Percentiles rank a stretch among this genome's conserved stretches.
phyloP scores from a whole-genome alignment of 257 asterid genomes.

The Gentiana macrophylla region DNA sequence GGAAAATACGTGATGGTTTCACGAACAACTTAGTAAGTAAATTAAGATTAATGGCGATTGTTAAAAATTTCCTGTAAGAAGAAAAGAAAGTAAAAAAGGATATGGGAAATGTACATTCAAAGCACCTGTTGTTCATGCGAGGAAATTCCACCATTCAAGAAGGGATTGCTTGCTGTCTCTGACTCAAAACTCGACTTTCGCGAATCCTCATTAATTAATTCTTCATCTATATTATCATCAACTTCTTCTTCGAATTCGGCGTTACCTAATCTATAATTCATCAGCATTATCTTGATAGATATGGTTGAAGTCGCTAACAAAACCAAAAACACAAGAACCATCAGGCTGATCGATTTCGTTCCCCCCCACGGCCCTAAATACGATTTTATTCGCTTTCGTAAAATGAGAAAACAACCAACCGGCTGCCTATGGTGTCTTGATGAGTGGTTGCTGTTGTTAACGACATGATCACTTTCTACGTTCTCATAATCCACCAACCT shows the following conservation, averaged over 20 bases:
- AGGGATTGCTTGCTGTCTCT: neutral
- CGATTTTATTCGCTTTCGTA: conserved; percentile 5
- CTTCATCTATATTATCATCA: conserved; percentile 1
- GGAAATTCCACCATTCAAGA: neutral
- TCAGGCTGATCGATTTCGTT: conserved; percentile 13
- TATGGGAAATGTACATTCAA: too few relatives aligned
- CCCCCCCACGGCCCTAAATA: conserved; percentile 16
- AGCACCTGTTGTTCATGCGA: conserved; percentile 9
- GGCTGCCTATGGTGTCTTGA: too few relatives aligned
- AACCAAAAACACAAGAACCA: conserved; percentile 12
- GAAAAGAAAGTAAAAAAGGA: too few relatives aligned
- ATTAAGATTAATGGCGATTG: too few relatives aligned
- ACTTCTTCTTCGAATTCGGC: conserved; percentile 6
- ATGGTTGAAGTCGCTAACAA: conserved; percentile 18
- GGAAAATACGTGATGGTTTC: too few relatives aligned
- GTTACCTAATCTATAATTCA: conserved; percentile 14
- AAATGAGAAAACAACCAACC: neutral
- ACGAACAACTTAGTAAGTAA: too few relatives aligned
- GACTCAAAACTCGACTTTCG: neutral
- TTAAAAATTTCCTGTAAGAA: too few relatives aligned
- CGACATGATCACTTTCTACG: too few relatives aligned
- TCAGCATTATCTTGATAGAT: conserved; percentile 19
- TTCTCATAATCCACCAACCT: too few relatives aligned
- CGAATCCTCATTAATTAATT: neutral
- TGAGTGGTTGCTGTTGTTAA: too few relatives aligned